A percentile compares a stretch with the other conserved stretches of the same genome.
Conservation (phyloP, 1,284 basidiomycete genomes). For the Neotropicomus parvogracilis region DNA sequence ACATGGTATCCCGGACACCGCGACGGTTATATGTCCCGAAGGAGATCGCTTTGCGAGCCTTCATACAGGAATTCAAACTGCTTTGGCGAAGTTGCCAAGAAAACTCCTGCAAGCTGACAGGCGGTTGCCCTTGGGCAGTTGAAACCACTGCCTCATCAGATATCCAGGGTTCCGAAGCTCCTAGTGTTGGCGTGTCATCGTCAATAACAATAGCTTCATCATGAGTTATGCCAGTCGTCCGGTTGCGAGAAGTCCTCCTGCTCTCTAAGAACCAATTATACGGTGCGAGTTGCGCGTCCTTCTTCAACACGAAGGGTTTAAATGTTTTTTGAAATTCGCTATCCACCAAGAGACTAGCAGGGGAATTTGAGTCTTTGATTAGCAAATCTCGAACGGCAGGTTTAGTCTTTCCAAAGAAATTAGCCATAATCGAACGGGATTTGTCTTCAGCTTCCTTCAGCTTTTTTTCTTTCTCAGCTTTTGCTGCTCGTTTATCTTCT, state of each 20-base stretch:
- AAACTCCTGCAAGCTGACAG: conserved; percentile 16
- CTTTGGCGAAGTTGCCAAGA: conserved; percentile 17
- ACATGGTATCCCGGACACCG: conserved; percentile 55
- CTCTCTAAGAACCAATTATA: conserved; percentile 58
- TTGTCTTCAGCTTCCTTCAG: conserved; percentile 64
- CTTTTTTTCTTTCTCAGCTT: conserved; percentile 55
- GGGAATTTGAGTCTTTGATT: conserved; percentile 32
- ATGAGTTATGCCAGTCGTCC: conserved; percentile 24
- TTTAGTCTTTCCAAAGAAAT: conserved; percentile 67
- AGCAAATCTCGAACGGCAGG: conserved; percentile 30
- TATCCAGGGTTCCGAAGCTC: conserved; percentile 19
- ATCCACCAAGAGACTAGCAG: conserved; percentile 42
- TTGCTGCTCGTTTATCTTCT: conserved; percentile 61
- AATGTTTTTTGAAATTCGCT: conserved; percentile 74
- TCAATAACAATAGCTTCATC: conserved; percentile 55
- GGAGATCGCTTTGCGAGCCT: conserved; percentile 14
- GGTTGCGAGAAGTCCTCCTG: conserved; percentile 29
- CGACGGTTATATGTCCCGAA: conserved; percentile 36
- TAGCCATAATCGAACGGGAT: conserved; percentile 71
- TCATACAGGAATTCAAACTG: conserved; percentile 1
- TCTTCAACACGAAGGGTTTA: conserved; percentile 73
- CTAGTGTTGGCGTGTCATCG: conserved; percentile 35
- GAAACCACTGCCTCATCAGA: neutral
- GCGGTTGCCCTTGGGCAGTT: neutral
- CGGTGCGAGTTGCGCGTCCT: conserved; percentile 66